These are phyloP conservation scores for Massarina eburnea DNA, from an alignment of 2,329 filamentous ascomycete species.

Conservation along the genomic window DNA sequence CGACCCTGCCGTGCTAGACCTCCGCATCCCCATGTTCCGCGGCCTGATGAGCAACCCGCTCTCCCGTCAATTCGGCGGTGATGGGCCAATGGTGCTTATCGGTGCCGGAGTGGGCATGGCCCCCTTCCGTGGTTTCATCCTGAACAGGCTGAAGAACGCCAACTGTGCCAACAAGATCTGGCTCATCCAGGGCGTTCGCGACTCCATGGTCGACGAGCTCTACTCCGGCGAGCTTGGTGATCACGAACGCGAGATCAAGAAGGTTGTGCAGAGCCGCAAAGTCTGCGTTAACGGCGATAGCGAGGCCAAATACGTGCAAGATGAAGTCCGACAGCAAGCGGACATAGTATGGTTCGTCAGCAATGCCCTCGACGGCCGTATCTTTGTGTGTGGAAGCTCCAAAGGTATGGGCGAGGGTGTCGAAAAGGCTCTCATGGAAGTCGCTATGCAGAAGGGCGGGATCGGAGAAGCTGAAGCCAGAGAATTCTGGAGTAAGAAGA, in stretches of 20 bases:
- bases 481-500: conserved; percentile 90
- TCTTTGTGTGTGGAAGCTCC: conserved; percentile 94
- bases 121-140: conserved; percentile 95
- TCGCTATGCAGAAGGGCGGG: conserved; percentile 90
- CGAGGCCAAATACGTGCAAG: conserved; percentile 90
- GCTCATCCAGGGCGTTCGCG: conserved; percentile 92
- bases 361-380: conserved; percentile 90
- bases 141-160: conserved; percentile 87
- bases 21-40: conserved; percentile 95
- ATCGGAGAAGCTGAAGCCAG: conserved; percentile 78
- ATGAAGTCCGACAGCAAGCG: conserved; percentile 86
- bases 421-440: conserved; percentile 80
- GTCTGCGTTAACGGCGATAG: conserved; percentile 47
- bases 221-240: conserved; percentile 97
- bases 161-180: conserved; percentile 98
- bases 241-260: conserved; percentile 64
- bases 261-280: conserved; percentile 53
- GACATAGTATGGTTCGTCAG: conserved; percentile 99
- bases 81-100: conserved; percentile 96
- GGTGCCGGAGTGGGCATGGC: conserved; percentile 96
- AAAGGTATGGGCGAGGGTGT: conserved; percentile 98
- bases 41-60: conserved; percentile 97
- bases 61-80: conserved; percentile 84
- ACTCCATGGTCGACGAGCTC: conserved; percentile 90
- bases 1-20: conserved; percentile 54